These are phyloP conservation scores for Colletotrichum filicis DNA, from an alignment of 2,329 filamentous ascomycete species.

Conservation along the genomic window DNA sequence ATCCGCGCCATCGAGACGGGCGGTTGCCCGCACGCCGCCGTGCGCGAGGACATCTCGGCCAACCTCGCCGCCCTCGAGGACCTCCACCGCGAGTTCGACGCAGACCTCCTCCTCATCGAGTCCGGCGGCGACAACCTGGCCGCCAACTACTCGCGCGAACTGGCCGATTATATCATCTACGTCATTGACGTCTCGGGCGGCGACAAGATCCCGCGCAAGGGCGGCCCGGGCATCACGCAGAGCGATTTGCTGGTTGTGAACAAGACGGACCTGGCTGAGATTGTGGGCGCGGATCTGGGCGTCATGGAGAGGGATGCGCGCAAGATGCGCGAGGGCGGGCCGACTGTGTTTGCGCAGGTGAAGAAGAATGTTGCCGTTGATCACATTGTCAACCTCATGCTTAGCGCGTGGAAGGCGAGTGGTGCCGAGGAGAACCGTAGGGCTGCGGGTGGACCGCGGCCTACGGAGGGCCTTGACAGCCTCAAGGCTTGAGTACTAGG, in stretches of 20 bases:
- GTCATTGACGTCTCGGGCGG: constrained; percentile 97
- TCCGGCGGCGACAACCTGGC: constrained; percentile 96
- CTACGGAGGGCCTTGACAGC: constrained; percentile 66
- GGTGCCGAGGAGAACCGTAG: constrained; percentile 75
- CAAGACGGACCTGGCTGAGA: constrained; percentile 94
- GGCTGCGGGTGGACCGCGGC: constrained; percentile 65
- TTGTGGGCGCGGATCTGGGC: constrained; percentile 86
- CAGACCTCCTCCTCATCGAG: constrained; percentile 93
- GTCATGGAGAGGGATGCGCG: constrained; percentile 96
- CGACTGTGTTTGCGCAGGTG: constrained; percentile 97
- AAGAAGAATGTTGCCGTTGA: constrained; percentile 89
- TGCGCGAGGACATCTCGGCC: constrained; percentile 94
- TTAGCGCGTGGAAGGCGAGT: constrained; percentile 92
- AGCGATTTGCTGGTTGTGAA: constrained; percentile 94
- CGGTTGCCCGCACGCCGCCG: constrained; percentile 95
- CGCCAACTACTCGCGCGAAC: constrained; percentile 93
- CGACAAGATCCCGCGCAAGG: constrained; percentile 96
- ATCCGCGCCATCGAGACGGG: constrained; percentile 98
- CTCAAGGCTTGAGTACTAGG: constrained; percentile 41
- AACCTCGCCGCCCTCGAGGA: constrained; percentile 94
- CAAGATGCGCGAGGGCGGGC: constrained; percentile 95
- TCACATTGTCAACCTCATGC: constrained; percentile 86
- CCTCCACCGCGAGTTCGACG: constrained; percentile 80
- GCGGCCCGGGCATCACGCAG: constrained; percentile 96
- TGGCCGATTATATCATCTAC: constrained; percentile 98